These are phyloP conservation scores for Pythium oligandrum DNA, from an alignment of 352 stramenopile genomes.

Conservation along the genomic window DNA sequence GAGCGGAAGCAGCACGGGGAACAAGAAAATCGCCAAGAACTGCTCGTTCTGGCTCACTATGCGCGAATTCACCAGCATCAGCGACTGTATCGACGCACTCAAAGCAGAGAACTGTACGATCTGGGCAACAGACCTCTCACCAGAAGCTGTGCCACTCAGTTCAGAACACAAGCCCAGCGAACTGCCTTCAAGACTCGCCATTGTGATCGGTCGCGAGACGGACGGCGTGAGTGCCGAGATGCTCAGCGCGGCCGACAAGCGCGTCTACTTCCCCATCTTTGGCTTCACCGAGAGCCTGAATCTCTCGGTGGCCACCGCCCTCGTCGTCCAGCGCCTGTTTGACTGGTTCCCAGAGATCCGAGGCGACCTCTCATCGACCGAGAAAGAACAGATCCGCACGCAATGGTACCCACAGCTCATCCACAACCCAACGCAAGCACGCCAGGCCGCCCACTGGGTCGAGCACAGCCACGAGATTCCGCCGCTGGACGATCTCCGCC, in stretches of 20 bases:
- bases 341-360: slow-evolving; percentile 69
- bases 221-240: slow-evolving; percentile 90
- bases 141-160: slow-evolving; percentile 52
- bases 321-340: slow-evolving; percentile 88
- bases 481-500: slow-evolving; percentile 51
- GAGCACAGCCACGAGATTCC: slow-evolving; percentile 30
- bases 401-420: slow-evolving; percentile 64
- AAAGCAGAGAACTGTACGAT: slow-evolving; percentile 61
- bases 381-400: slow-evolving; percentile 46
- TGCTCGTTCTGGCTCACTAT: slow-evolving; percentile 82
- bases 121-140: slow-evolving; percentile 90
- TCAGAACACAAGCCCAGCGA: slow-evolving; percentile 33
- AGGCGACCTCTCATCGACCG: slow-evolving; percentile 38
- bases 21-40: slow-evolving; percentile 80
- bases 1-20: slow-evolving; percentile 24
- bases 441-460: slow-evolving; percentile 49
- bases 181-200: slow-evolving; percentile 83
- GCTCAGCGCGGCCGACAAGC: slow-evolving; percentile 76
- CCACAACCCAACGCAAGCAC: slow-evolving; percentile 57
- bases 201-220: slow-evolving; percentile 92
- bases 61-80: slow-evolving; percentile 80
- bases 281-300: slow-evolving; percentile 94
- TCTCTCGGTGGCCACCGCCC: slow-evolving; percentile 88
- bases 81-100: slow-evolving; percentile 72
- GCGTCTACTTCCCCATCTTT: slow-evolving; percentile 91